Evolutionary conservation across 129 eudicot genomes (phyloP), one percentile per base, ranked within the genome.

Genomic region (Artemisia tridentata): DNA sequence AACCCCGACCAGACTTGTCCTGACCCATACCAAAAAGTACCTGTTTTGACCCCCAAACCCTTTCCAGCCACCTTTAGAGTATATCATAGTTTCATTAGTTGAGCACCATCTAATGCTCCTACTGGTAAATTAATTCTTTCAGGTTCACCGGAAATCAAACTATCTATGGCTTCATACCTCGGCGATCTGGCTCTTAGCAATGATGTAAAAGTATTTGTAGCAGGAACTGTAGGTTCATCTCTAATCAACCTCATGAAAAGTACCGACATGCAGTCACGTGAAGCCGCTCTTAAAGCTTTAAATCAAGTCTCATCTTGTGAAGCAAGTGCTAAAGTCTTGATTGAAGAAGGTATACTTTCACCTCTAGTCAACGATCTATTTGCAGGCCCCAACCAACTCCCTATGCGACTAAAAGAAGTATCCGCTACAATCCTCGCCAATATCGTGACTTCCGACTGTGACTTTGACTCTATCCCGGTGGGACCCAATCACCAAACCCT

Each of bases 251-350:
- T 92, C 58, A 85, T 89, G 95, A 89, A 75, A 80, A 82, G 54
- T 53, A 78, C 77, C 58, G 79, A 83, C 64, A 78, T 85, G 65
- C 75, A 75, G 71, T 81, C 98, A 5, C 73, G 98, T 72, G 98
- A 92, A 83, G 96, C 96, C 56, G 84, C 98, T 20, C 78, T 92
- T 25, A 92, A 87, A 84, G 96, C 98, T 41, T 61, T 92, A 54
- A 89, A 89, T 74, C 98, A 92, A 85, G 92, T 92, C 34, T 92
- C 98, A 23, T 86, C 98, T 7, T 83, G 82, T 17, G 98, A 92
- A 47, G 69, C 85, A 56, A 92, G 98, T 74, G 92, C 96, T 1
- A 81, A 83, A 69, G 76, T 89, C 55, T 75, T 92, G 61, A 80
- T 92, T 13, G 92, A 89, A 72, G 86, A 80, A 12, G 98, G 90